These are phyloP conservation scores for Trametes cingulata DNA, from an alignment of 768 basidiomycete species.

Conservation along the genomic window DNA sequence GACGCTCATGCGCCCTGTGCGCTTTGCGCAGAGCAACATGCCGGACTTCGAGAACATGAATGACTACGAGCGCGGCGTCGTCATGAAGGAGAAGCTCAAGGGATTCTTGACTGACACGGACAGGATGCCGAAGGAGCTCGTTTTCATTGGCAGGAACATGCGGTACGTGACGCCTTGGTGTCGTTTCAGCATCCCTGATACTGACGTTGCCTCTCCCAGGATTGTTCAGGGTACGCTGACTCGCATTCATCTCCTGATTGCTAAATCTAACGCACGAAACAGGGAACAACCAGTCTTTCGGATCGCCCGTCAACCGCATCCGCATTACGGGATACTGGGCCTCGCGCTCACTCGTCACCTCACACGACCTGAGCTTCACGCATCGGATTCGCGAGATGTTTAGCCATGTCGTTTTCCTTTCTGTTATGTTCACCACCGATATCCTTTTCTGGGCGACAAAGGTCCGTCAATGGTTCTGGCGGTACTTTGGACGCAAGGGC, in stretches of 20 bases:
- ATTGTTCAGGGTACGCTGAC: conserved; percentile 39
- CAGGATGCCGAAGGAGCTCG: conserved; percentile 73
- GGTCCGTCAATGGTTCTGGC: conserved; percentile 47
- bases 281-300: conserved; percentile 75
- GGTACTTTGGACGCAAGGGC: conserved; percentile 41
- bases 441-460: conserved; percentile 66
- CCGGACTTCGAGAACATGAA: conserved; percentile 39
- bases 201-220: conserved; percentile 1
- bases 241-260: background rate
- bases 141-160: conserved; percentile 80
- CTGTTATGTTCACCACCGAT: conserved; percentile 70
- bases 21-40: conserved; percentile 35
- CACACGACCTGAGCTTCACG: conserved; percentile 41
- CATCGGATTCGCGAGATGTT: conserved; percentile 53
- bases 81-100: conserved; percentile 67
- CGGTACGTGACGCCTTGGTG: conserved; percentile 38
- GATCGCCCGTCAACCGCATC: conserved; percentile 87
- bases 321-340: conserved; percentile 88
- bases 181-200: background rate
- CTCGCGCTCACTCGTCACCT: conserved; percentile 59
- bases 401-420: conserved; percentile 62
- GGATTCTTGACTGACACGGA: conserved; percentile 73
- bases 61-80: conserved; percentile 68
- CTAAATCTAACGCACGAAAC: background rate
- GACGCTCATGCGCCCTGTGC: conserved; percentile 65